phyloP scores from a whole-genome alignment of 495 filamentous ascomycete genomes.

The Annulohypoxylon bovei region DNA sequence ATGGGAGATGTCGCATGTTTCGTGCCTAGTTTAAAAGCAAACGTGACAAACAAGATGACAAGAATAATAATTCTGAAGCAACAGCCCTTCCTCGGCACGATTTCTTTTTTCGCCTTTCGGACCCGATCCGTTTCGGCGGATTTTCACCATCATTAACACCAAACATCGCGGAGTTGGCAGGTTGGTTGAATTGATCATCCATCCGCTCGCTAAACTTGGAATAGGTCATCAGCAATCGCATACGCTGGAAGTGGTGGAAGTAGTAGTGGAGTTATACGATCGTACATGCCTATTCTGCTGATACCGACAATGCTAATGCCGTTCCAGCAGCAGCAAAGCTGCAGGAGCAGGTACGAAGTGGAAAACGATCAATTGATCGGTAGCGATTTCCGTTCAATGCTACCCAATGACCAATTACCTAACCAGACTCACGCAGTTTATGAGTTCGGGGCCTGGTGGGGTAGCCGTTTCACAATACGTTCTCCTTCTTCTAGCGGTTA shows the following conservation, averaged over 20 bases:
- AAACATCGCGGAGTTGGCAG: not conserved
- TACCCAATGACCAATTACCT: conserved; percentile 19
- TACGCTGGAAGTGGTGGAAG: conserved; percentile 1
- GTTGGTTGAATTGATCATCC: not conserved
- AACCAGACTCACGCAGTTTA: conserved; percentile 10
- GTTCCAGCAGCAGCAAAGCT: not conserved
- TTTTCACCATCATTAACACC: not conserved
- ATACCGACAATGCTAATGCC: not conserved
- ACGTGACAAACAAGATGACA: conserved; percentile 17
- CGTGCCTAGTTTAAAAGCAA: conserved; percentile 17
- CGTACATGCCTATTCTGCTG: not conserved
- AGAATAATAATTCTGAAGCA: conserved; percentile 33
- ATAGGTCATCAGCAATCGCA: not conserved
- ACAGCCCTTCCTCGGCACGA: conserved; percentile 8
- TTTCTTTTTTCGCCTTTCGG: conserved; percentile 7
- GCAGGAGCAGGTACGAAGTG: not conserved
- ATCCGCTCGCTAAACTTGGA: not conserved
- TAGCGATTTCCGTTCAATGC: conserved; percentile 28
- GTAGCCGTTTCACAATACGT: conserved; percentile 37
- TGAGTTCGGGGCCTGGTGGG: conserved; percentile 26
- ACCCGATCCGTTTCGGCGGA: not conserved
- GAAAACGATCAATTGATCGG: conserved; percentile 11
- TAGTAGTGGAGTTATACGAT: conserved; percentile 5
- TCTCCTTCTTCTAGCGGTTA: conserved; percentile 39
- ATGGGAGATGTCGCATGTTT: conserved; percentile 27